Evolutionary conservation across 192 early-diverging fungal species (phyloP).

Genomic region (Backusella macrospora): DNA sequence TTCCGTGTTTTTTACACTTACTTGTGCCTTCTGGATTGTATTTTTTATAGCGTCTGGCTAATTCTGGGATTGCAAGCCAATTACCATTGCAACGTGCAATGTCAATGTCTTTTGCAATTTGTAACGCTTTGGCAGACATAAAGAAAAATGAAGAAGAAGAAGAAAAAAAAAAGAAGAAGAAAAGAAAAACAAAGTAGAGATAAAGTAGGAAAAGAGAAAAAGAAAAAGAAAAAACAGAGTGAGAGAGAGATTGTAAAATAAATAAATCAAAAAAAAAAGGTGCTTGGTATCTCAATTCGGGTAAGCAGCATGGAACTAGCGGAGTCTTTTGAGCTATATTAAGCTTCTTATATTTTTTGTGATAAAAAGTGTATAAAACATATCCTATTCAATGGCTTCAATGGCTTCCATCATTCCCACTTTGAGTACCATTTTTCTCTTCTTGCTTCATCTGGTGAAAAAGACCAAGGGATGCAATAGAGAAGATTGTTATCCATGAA

Average conservation of each 20-base stretch:
- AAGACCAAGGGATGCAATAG: too few species aligned
- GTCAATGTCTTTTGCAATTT: conserved; percentile 50
- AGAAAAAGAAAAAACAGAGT: too few species aligned
- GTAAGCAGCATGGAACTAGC: conserved; percentile 1
- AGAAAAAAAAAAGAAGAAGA: not conserved
- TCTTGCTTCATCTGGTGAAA: too few species aligned
- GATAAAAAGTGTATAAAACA: not conserved
- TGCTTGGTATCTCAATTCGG: conserved; percentile 5
- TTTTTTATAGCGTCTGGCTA: conserved; percentile 57
- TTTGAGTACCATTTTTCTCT: too few species aligned
- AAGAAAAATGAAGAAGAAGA: conserved; percentile 26
- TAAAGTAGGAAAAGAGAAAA: not conserved
- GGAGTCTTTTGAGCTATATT: conserved; percentile 2
- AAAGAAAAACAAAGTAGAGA: not conserved
- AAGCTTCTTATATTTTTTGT: not conserved
- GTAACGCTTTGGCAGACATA: conserved; percentile 44
- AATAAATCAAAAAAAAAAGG: not conserved
- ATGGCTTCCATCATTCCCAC: too few species aligned
- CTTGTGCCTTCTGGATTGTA: conserved; percentile 59
- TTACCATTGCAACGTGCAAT: conserved; percentile 47
- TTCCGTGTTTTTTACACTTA: conserved; percentile 24
- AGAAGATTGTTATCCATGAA: too few species aligned
- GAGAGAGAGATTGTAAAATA: not conserved
- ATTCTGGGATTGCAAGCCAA: conserved; percentile 51
- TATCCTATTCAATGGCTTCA: too few species aligned